Conservation (phyloP, 495 filamentous ascomycete species). For the Chaetomium cochliodes region DNA sequence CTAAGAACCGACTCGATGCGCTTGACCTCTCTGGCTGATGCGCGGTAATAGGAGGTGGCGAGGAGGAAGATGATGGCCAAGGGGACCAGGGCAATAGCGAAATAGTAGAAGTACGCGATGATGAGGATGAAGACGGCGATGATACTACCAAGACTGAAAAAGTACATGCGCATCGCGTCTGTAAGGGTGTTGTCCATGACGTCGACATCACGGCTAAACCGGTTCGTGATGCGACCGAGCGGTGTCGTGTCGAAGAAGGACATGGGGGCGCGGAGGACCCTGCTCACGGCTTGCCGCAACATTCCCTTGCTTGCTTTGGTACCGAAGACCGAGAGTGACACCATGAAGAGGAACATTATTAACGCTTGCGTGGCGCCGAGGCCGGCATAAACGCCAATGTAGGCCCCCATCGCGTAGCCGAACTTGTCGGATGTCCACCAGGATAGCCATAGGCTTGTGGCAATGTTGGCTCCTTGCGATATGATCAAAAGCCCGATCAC, state of each 20-base stretch:
- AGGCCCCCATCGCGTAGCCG: constrained; percentile 61
- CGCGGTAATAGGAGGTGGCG: constrained; percentile 81
- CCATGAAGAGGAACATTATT: constrained; percentile 67
- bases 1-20: constrained; percentile 87
- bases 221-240: constrained; percentile 92
- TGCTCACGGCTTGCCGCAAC: constrained; percentile 74
- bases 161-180: constrained; percentile 91
- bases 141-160: constrained; percentile 77
- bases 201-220: constrained; percentile 93
- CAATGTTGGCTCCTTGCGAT: constrained; percentile 79
- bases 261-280: constrained; percentile 88
- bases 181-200: constrained; percentile 92
- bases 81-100: constrained; percentile 83
- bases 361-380: constrained; percentile 70
- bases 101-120: constrained; percentile 92
- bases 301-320: constrained; percentile 80
- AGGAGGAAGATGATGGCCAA: constrained; percentile 77
- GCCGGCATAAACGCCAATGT: constrained; percentile 84
- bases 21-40: constrained; percentile 91
- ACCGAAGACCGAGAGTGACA: constrained; percentile 70
- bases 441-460: constrained; percentile 86
- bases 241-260: constrained; percentile 97
- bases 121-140: constrained; percentile 80
- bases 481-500: constrained; percentile 65
- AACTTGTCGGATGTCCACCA: constrained; percentile 84